A percentile compares a stretch with the other conserved stretches of the same genome.
These are phyloP conservation scores for Heracleum sosnowskyi DNA, from an alignment of 129 eudicot species.

Conservation along the genomic window DNA sequence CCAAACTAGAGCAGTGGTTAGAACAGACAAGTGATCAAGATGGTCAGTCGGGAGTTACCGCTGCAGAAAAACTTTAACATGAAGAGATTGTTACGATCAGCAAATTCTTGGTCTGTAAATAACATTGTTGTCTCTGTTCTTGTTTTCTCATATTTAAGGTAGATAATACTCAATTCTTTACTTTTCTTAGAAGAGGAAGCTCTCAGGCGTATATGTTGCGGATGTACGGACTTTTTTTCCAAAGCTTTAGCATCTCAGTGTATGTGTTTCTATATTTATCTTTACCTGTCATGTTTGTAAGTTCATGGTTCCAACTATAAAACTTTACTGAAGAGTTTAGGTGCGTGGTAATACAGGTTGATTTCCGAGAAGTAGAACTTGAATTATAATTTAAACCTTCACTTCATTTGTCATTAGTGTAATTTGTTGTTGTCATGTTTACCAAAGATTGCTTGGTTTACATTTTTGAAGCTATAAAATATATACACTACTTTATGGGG, in stretches of 20 bases:
- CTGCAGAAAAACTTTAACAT: neutral
- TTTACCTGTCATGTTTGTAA: neutral
- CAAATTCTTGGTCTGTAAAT: constrained; percentile 7
- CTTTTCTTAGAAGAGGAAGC: neutral
- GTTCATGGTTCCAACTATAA: no score
- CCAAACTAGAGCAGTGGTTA: constrained; percentile 77
- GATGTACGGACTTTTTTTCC: neutral
- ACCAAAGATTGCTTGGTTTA: no score
- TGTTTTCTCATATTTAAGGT: neutral
- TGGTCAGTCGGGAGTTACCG: neutral
- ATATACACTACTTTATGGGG: no score
- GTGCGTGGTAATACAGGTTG: no score
- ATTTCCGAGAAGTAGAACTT: no score
- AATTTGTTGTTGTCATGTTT: no score
- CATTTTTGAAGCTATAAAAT: no score
- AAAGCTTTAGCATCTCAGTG: neutral
- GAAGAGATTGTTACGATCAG: neutral
- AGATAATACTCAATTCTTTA: neutral
- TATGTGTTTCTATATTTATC: neutral
- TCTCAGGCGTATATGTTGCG: neutral
- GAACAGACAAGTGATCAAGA: constrained; percentile 24
- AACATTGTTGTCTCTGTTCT: neutral
- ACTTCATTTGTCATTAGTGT: no score
- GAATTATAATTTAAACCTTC: no score
- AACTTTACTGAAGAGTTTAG: no score